Evolutionary conservation across 208 protist species (phyloP), one percentile per base, ranked within the genome.

Genomic region (Angomonas deanei): DNA sequence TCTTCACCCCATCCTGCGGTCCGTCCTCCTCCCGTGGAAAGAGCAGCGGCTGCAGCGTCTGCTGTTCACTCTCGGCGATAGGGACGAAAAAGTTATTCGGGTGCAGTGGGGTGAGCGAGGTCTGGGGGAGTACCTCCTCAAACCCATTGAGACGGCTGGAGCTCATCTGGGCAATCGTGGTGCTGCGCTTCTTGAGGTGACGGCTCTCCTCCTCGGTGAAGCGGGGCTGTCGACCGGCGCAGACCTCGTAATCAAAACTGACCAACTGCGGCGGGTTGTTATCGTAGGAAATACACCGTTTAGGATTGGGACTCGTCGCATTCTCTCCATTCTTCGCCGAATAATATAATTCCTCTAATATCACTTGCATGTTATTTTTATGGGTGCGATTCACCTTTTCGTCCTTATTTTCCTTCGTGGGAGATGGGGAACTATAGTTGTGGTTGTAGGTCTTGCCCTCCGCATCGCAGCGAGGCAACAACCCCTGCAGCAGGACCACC

Each of bases 201-300:
- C 11, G 11, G n/a, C 6, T 11, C 15, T 64, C 32, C 55, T 60
- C 36, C 21, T 34, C 17, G 5, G 27, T 33, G 33, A 26, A 3
- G 30, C 34, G 31, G n/a, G 6, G 55, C 21, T 2, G 24, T 30
- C 48, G 47, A 31, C 39, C 26, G 34, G 54, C 24, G 54, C 23
- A 33, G 21, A 64, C 34, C 15, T 38, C 23, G 60, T 60, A 72
- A 42, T 64, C 48, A 48, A 68, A 75, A 8, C 39, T 61, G 2
- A 75, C 69, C 32, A 75, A 53, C 69, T 70, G 64, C 49, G 63
- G 63, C 8, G 39, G 66, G 31, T 19, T 39, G 36, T 8, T 42
- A 8, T 42, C 36, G 47, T 53, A n/a, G 47, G 21, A 53, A 53
- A 26, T 28, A 53, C 5, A 53, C 10, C 34, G 8, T 8, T 42